Conservation (phyloP, 495 filamentous ascomycete genomes). For the Talaromyces proteolyticus region DNA sequence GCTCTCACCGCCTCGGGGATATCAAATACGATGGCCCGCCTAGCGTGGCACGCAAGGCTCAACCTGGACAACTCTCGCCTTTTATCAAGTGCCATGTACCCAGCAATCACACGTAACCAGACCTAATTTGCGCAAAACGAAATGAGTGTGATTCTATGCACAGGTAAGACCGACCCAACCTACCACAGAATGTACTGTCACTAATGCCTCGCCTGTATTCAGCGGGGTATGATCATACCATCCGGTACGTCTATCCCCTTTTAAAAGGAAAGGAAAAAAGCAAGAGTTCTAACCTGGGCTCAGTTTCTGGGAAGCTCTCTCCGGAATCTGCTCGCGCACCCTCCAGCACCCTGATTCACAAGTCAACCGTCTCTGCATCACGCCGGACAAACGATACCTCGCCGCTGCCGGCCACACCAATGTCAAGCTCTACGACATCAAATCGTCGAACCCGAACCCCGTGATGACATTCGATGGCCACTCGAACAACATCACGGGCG, state of each 20-base stretch:
- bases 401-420: slow-evolving; percentile 92
- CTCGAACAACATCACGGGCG: slow-evolving; percentile 89
- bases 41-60: not conserved
- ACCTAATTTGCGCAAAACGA: slow-evolving; percentile 10
- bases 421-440: slow-evolving; percentile 96
- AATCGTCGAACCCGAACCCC: slow-evolving; percentile 88
- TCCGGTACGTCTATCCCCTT: slow-evolving; percentile 57
- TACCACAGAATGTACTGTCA: slow-evolving; percentile 4
- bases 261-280: not conserved
- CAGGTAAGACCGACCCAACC: slow-evolving; percentile 48
- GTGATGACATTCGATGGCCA: slow-evolving; percentile 93
- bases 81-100: not conserved
- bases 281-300: not conserved
- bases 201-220: slow-evolving; percentile 17
- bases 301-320: slow-evolving; percentile 97
- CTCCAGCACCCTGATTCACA: slow-evolving; percentile 98
- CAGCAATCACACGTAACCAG: not conserved
- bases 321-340: slow-evolving; percentile 93
- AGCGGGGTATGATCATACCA: slow-evolving; percentile 99
- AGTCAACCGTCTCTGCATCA: slow-evolving; percentile 97
- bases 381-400: slow-evolving; percentile 92
- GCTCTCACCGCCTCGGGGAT: not conserved
- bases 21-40: not conserved
- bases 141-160: slow-evolving; percentile 88
- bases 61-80: too few species aligned